These are phyloP conservation scores for Sporothrix protearum DNA, from an alignment of 2,329 filamentous ascomycete species.

Conservation along the genomic window DNA sequence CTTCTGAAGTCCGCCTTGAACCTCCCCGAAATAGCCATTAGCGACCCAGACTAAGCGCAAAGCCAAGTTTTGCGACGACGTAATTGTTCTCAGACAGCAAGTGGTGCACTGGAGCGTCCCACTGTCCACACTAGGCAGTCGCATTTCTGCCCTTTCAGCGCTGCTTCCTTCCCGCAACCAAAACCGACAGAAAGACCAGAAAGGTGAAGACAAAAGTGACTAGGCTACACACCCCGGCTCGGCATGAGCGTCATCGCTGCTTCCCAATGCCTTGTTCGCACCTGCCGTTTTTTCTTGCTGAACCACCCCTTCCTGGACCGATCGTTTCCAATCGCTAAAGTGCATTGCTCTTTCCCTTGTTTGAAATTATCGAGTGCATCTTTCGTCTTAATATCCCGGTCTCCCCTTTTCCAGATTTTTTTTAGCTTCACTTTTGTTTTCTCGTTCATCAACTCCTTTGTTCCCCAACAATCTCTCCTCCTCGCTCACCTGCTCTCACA, in stretches of 20 bases:
- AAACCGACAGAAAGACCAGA: background rate
- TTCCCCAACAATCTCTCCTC: background rate
- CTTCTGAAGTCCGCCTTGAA: background rate
- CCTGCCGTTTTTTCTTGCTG: background rate
- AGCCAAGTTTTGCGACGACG: background rate
- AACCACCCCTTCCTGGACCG: background rate
- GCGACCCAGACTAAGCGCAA: slow-evolving; percentile 12
- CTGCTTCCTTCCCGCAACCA: background rate
- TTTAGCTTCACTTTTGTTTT: background rate
- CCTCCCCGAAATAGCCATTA: background rate
- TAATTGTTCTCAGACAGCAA: background rate
- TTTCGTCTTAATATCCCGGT: background rate
- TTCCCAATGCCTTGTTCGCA: slow-evolving; percentile 1
- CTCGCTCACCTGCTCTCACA: background rate
- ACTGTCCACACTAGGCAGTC: background rate
- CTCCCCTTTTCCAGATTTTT: background rate
- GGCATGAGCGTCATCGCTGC: slow-evolving; percentile 16
- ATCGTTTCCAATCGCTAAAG: background rate
- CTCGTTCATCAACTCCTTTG: background rate
- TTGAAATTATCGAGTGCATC: background rate
- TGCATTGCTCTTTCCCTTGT: background rate
- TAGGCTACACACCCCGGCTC: slow-evolving; percentile 4
- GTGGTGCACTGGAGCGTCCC: background rate
- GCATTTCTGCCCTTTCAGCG: background rate
- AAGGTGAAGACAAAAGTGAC: background rate